phyloP scores from a whole-genome alignment of 768 basidiomycete species.

The Lactarius akahatsu region DNA sequence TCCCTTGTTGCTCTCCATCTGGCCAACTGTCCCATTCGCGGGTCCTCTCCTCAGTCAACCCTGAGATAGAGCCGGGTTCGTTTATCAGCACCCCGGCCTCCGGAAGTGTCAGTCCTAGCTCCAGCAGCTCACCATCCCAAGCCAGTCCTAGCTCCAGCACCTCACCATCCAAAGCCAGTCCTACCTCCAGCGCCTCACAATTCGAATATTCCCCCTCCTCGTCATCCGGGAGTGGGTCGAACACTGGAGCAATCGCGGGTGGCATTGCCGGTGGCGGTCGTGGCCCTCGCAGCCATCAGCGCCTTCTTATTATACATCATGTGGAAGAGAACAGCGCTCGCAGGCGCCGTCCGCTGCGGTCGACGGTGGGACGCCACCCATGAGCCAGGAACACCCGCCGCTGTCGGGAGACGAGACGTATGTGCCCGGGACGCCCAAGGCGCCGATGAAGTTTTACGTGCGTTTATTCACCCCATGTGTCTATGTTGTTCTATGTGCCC shows the following conservation, averaged over 20 bases:
- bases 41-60: background rate
- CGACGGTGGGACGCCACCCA: too few species aligned
- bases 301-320: background rate
- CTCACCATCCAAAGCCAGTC: too few species aligned
- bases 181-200: too few species aligned
- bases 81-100: background rate
- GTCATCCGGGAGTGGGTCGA: background rate
- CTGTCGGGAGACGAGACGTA: too few species aligned
- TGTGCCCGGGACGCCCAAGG: background rate
- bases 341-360: background rate
- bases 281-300: background rate
- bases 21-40: background rate
- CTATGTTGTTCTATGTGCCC: background rate
- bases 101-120: too few species aligned
- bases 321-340: background rate
- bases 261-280: conserved; percentile 4
- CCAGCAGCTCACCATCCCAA: background rate
- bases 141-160: too few species aligned
- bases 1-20: too few species aligned
- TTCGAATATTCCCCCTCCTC: too few species aligned
- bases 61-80: background rate
- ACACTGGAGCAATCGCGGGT: background rate
- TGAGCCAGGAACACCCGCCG: too few species aligned
- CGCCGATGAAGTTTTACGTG: conserved; percentile 6
- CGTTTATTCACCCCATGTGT: background rate